Evolutionary conservation across 805 yeast genomes (phyloP).

Genomic region (Jamesozyma hellenica): DNA sequence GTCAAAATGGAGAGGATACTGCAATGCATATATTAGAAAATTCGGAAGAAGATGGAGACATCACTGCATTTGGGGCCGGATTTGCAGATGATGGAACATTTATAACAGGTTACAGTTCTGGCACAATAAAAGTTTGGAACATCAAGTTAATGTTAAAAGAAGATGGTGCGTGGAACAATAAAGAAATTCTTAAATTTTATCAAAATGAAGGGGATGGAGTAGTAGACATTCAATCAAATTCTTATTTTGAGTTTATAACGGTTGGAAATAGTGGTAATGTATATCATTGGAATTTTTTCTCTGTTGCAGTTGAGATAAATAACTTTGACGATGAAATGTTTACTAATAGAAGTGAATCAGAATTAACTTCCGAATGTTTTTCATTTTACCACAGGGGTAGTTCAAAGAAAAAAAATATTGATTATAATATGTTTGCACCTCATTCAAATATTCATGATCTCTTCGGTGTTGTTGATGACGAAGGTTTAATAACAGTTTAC

Average conservation of each 20-base stretch:
- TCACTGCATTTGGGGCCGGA: conserved; percentile 11
- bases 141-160: conserved; percentile 14
- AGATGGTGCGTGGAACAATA: conserved; percentile 2
- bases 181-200: conserved; percentile 14
- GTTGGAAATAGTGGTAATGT: conserved; percentile 25
- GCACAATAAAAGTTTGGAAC: conserved; percentile 27
- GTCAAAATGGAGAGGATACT: neutral
- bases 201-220: conserved; percentile 22
- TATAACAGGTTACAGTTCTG: conserved; percentile 24
- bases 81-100: conserved; percentile 14
- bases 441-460: conserved; percentile 21
- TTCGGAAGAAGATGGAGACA: conserved; percentile 14
- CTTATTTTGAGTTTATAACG: conserved; percentile 20
- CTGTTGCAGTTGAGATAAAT: conserved; percentile 26
- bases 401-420: conserved; percentile 16
- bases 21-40: conserved; percentile 16
- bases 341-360: conserved; percentile 17
- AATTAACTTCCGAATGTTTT: conserved; percentile 15
- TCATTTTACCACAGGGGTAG: conserved; percentile 27
- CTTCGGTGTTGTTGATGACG: conserved; percentile 21
- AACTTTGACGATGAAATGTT: conserved; percentile 35
- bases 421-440: conserved; percentile 13
- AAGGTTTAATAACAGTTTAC: conserved; percentile 24
- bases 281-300: conserved; percentile 30
- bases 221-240: conserved; percentile 15